A percentile compares a stretch with the other conserved stretches of the same genome.
Conservation (phyloP, 2,329 filamentous ascomycete species). For the Trichoderma guizhouense region DNA sequence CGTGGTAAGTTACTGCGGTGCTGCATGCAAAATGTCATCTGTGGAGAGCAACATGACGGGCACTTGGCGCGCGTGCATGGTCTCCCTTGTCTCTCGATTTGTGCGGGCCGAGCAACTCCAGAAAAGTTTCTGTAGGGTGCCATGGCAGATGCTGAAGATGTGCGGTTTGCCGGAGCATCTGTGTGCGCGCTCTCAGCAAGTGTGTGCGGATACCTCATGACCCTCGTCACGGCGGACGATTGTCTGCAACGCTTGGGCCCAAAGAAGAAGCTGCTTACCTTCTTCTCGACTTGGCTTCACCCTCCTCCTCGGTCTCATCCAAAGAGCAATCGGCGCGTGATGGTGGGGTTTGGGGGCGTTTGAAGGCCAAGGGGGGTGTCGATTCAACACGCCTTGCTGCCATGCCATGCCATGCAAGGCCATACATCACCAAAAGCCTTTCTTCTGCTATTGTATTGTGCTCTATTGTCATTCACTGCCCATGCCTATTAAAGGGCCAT, state of each 20-base stretch:
- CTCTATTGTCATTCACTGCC: conserved; percentile 14
- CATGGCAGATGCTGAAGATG: background rate
- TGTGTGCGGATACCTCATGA: conserved; percentile 17
- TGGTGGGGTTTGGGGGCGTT: conserved; percentile 13
- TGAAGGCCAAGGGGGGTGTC: conserved; percentile 7
- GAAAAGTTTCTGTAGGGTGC: conserved; percentile 5
- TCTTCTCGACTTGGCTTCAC: conserved; percentile 14
- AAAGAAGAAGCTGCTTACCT: conserved; percentile 18
- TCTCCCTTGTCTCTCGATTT: conserved; percentile 4
- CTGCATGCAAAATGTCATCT: conserved; percentile 12
- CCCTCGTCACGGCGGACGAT: conserved; percentile 16
- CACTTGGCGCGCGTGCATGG: background rate
- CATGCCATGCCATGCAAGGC: background rate
- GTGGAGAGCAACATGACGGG: background rate
- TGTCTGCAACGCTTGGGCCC: conserved; percentile 13
- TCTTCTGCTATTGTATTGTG: background rate
- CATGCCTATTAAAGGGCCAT: conserved; percentile 19
- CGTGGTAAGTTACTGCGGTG: conserved; percentile 21
- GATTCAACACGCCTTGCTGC: conserved; percentile 5
- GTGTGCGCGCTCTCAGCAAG: conserved; percentile 7
- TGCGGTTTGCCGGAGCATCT: conserved; percentile 6
- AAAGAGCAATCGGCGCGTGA: conserved; percentile 19
- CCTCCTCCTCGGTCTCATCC: conserved; percentile 19
- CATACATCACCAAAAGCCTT: background rate
- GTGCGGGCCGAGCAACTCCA: conserved; percentile 7